A percentile compares a stretch with the other conserved stretches of the same genome.
phyloP scores from a whole-genome alignment of 2,329 filamentous ascomycete species.

The Fusarium ambrosium region DNA sequence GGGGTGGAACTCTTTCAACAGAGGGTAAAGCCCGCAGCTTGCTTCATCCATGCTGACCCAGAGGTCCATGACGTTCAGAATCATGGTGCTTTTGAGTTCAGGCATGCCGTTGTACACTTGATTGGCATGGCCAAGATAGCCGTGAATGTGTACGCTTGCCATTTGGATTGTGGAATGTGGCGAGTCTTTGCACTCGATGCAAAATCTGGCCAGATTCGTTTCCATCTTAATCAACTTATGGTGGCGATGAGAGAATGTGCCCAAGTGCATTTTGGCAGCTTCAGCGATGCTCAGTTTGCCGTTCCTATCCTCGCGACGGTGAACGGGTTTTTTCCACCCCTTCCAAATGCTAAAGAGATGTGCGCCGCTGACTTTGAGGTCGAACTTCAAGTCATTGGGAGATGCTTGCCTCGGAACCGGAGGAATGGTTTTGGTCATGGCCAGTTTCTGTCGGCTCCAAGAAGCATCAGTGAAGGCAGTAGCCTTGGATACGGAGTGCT shows the following conservation, averaged over 20 bases:
- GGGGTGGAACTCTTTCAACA: constrained; percentile 39
- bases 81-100: constrained; percentile 39
- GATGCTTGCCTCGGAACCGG: constrained; percentile 36
- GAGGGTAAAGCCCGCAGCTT: constrained; percentile 37
- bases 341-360: constrained; percentile 24
- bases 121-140: constrained; percentile 25
- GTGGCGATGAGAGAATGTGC: constrained; percentile 25
- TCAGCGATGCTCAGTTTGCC: constrained; percentile 26
- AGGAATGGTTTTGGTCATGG: constrained; percentile 38
- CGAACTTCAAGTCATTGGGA: constrained; percentile 28
- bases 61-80: constrained; percentile 43
- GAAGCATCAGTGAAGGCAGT: constrained; percentile 28
- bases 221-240: constrained; percentile 34
- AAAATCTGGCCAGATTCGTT: constrained; percentile 9
- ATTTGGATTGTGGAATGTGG: constrained; percentile 4
- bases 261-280: constrained; percentile 38
- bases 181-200: background rate
- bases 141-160: constrained; percentile 10
- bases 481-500: constrained; percentile 19
- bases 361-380: constrained; percentile 34
- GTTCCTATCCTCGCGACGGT: background rate
- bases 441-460: constrained; percentile 40
- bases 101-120: constrained; percentile 28
- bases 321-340: constrained; percentile 24
- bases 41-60: constrained; percentile 41